phyloP scores from a whole-genome alignment of 805 yeast species.

The Candida ovalis region DNA sequence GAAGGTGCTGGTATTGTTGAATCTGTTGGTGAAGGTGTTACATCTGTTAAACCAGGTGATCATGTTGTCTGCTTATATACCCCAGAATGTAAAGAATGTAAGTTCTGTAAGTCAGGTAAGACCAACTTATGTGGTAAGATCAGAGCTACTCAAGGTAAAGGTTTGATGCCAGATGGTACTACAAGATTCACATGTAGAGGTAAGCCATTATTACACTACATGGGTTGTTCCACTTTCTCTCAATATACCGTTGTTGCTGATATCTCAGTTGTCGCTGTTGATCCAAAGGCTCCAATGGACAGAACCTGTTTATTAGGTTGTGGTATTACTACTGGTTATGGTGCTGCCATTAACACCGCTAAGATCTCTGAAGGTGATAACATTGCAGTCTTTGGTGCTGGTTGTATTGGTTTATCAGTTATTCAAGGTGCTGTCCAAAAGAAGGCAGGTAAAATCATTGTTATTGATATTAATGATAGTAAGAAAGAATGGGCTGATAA shows the following conservation, averaged over 20 bases:
- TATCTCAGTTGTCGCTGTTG: conserved; percentile 90
- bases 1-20: conserved; percentile 99
- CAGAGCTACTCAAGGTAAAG: conserved; percentile 97
- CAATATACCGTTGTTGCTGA: conserved; percentile 98
- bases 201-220: conserved; percentile 79
- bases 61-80: conserved; percentile 92
- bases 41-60: conserved; percentile 87
- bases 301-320: conserved; percentile 93
- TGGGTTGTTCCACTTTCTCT: conserved; percentile 98
- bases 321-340: conserved; percentile 98
- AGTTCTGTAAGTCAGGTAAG: conserved; percentile 91
- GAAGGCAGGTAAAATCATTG: conserved; percentile 77
- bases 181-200: conserved; percentile 85
- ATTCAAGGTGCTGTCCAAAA: conserved; percentile 90
- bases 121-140: conserved; percentile 95
- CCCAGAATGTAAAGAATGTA: conserved; percentile 94
- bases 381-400: conserved; percentile 96
- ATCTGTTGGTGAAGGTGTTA: conserved; percentile 91
- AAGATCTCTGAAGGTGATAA: conserved; percentile 86
- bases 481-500: conserved; percentile 82
- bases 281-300: conserved; percentile 78
- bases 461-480: conserved; percentile 79
- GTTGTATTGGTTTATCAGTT: conserved; percentile 94
- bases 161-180: conserved; percentile 99
- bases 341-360: conserved; percentile 95